A percentile compares a stretch with the other conserved stretches of the same genome.
These are phyloP conservation scores for Dictyophora rubrovolvata DNA, from an alignment of 768 basidiomycete genomes.

Conservation along the genomic window DNA sequence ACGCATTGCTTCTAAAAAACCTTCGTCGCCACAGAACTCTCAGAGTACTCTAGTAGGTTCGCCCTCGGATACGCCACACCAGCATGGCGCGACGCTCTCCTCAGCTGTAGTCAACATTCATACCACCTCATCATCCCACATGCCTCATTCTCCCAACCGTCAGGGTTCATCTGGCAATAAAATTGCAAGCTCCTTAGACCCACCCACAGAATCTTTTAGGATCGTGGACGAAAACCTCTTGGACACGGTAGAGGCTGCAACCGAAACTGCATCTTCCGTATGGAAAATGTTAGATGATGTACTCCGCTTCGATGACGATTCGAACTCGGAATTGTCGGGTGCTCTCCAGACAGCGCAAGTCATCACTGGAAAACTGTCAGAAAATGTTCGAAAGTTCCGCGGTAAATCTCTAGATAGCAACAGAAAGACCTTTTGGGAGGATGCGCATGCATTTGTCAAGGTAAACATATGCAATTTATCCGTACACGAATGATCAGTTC, in stretches of 20 bases:
- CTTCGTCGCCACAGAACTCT: not conserved
- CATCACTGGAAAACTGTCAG: conserved; percentile 52
- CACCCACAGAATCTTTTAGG: conserved; percentile 45
- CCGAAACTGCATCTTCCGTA: conserved; percentile 68
- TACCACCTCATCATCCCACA: not conserved
- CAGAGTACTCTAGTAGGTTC: conserved; percentile 1
- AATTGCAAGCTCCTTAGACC: conserved; percentile 27
- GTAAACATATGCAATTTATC: conserved; percentile 27
- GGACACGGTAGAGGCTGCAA: conserved; percentile 66
- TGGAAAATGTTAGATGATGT: conserved; percentile 77
- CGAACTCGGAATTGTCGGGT: conserved; percentile 37
- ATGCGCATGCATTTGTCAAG: conserved; percentile 76
- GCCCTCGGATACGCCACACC: not conserved
- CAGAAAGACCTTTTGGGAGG: conserved; percentile 56
- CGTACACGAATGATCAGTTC: not conserved
- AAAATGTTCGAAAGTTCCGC: conserved; percentile 47
- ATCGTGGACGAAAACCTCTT: conserved; percentile 72
- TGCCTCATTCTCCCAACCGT: not conserved
- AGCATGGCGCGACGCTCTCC: not conserved
- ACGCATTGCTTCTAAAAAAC: conserved; percentile 4
- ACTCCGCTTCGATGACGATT: conserved; percentile 35
- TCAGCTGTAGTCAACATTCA: conserved; percentile 1
- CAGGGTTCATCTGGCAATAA: not conserved
- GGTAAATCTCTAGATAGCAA: conserved; percentile 46
- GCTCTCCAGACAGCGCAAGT: conserved; percentile 51